A percentile compares a stretch with the other conserved stretches of the same genome.
These are phyloP conservation scores for Fusarium stilboides DNA, from an alignment of 2,329 filamentous ascomycete species.

Conservation along the genomic window DNA sequence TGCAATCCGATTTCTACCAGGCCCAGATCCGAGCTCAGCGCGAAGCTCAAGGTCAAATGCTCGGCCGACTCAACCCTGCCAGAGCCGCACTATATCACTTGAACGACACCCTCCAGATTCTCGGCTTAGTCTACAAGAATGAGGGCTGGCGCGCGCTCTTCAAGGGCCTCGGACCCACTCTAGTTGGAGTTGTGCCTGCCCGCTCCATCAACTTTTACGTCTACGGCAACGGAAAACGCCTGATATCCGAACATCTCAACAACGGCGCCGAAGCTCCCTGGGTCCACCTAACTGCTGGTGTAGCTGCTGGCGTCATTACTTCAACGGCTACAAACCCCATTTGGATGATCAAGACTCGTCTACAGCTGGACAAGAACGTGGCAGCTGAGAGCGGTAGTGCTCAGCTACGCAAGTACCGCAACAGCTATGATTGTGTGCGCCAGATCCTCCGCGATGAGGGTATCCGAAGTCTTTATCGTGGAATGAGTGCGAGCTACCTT, in stretches of 20 bases:
- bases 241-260: conserved; percentile 83
- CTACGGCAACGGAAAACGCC: conserved; percentile 91
- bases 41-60: conserved; percentile 68
- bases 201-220: conserved; percentile 94
- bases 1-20: conserved; percentile 97
- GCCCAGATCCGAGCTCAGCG: conserved; percentile 80
- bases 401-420: conserved; percentile 80
- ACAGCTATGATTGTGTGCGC: conserved; percentile 88
- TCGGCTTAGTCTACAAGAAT: conserved; percentile 82
- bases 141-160: conserved; percentile 92
- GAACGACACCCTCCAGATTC: conserved; percentile 87
- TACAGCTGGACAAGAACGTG: conserved; percentile 91
- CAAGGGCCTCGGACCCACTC: conserved; percentile 92
- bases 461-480: conserved; percentile 86
- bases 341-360: conserved; percentile 93
- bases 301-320: conserved; percentile 85
- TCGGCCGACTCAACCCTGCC: conserved; percentile 69
- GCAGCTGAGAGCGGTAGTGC: conserved; percentile 71
- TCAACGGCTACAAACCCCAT: conserved; percentile 96
- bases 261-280: conserved; percentile 77
- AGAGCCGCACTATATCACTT: conserved; percentile 82
- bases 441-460: conserved; percentile 88
- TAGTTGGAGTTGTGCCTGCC: conserved; percentile 90
- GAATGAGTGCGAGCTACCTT: conserved; percentile 91
- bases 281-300: conserved; percentile 84